Conservation (phyloP, 2,329 filamentous ascomycete genomes). For the Knoxdaviesia capensis region DNA sequence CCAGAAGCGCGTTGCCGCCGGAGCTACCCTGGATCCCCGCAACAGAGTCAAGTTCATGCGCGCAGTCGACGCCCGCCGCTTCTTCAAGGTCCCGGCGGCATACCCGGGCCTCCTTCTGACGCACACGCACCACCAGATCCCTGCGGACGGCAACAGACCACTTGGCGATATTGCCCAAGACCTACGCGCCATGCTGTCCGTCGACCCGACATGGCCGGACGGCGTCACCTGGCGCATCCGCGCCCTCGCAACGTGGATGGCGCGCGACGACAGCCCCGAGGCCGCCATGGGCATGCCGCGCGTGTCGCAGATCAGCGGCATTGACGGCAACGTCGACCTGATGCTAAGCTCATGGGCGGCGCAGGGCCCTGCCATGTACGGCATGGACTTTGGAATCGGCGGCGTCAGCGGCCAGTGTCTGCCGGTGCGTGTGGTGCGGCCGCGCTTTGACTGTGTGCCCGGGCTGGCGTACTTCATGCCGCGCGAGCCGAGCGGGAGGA, state of each 20-base stretch:
- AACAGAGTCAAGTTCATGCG: constrained; percentile 21
- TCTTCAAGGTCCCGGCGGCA: constrained; percentile 16
- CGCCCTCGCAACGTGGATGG: constrained; percentile 19
- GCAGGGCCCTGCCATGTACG: constrained; percentile 16
- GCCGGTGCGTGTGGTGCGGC: constrained; percentile 25
- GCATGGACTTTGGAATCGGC: constrained; percentile 24
- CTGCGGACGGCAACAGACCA: constrained; percentile 9
- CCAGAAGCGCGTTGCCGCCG: constrained; percentile 9
- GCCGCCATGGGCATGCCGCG: constrained; percentile 12
- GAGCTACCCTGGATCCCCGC: constrained; percentile 18
- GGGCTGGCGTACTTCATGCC: constrained; percentile 30
- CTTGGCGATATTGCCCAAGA: constrained; percentile 16
- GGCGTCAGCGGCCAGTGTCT: constrained; percentile 14
- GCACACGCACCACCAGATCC: constrained; percentile 18
- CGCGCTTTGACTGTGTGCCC: constrained; percentile 22
- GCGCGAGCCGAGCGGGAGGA: constrained; percentile 18
- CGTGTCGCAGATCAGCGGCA: constrained; percentile 13
- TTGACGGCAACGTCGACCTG: constrained; percentile 20
- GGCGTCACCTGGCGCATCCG: constrained; percentile 14
- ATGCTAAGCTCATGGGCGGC: constrained; percentile 35
- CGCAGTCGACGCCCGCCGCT: constrained; percentile 25
- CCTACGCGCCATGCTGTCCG: constrained; percentile 17
- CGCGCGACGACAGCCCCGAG: constrained; percentile 4
- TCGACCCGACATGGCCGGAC: constrained; percentile 10
- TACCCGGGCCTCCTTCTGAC: constrained; percentile 29